Percentiles rank a stretch among this genome's conserved stretches.
Conservation (phyloP, 306 rosid species). For the Pyrus pyrifolia region DNA sequence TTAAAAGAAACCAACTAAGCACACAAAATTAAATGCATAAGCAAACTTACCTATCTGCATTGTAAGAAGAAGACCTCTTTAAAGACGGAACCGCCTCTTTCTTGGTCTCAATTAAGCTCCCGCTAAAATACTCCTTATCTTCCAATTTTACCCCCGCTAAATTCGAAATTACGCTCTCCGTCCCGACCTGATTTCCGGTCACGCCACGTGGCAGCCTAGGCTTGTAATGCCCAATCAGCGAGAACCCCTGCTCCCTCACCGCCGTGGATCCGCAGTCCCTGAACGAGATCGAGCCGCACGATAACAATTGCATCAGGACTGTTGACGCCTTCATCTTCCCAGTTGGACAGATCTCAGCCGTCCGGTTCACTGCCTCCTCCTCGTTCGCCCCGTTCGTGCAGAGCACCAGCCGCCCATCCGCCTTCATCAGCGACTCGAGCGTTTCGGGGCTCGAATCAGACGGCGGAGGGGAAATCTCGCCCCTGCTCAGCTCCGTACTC, state of each 20-base stretch:
- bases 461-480: constrained; percentile 97
- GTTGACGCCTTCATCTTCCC: constrained; percentile 73
- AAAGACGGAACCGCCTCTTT: constrained; percentile 40
- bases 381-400: constrained; percentile 10
- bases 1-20: neutral
- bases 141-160: constrained; percentile 57
- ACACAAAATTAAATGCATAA: neutral
- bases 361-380: constrained; percentile 21
- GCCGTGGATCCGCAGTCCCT: constrained; percentile 52
- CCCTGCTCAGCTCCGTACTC: constrained; percentile 71
- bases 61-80: constrained; percentile 82
- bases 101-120: constrained; percentile 72
- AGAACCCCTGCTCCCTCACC: constrained; percentile 50
- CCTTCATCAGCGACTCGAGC: constrained; percentile 74
- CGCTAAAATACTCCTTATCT: constrained; percentile 92
- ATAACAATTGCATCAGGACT: constrained; percentile 66
- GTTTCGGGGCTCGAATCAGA: constrained; percentile 96
- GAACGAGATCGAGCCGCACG: constrained; percentile 86
- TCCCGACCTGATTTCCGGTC: constrained; percentile 42
- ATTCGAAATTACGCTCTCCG: constrained; percentile 35
- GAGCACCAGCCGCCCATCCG: constrained; percentile 57
- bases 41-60: constrained; percentile 66
- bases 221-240: constrained; percentile 57
- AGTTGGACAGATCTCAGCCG: constrained; percentile 42
- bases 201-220: constrained; percentile 46